phyloP scores from a whole-genome alignment of 1,139 yeast species.

The Saccharomycopsis phalli region DNA sequence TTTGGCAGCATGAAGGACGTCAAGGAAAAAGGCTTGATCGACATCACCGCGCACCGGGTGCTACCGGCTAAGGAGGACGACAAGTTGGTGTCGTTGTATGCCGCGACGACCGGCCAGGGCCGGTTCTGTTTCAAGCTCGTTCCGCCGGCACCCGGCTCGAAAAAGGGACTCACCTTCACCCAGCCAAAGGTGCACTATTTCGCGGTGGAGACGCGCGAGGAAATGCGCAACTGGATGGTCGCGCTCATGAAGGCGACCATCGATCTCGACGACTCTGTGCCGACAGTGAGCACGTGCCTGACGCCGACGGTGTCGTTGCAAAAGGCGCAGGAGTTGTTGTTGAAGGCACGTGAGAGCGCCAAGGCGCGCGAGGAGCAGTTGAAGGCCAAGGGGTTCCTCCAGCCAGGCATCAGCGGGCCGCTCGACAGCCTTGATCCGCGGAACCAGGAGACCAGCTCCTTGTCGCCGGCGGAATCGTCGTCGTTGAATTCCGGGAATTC shows the following conservation, averaged over 20 bases:
- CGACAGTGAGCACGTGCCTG: slow-evolving; percentile 88
- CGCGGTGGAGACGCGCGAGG: slow-evolving; percentile 87
- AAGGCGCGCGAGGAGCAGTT: slow-evolving; percentile 50
- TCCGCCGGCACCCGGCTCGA: slow-evolving; percentile 97
- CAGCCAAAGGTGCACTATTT: slow-evolving; percentile 94
- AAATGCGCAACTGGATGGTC: slow-evolving; percentile 92
- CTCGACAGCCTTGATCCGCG: neutral
- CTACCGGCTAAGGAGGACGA: slow-evolving; percentile 69
- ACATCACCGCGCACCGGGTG: slow-evolving; percentile 90
- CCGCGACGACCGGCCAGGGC: slow-evolving; percentile 90
- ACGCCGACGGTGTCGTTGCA: slow-evolving; percentile 87
- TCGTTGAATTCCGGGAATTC: slow-evolving; percentile 5
- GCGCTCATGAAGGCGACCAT: slow-evolving; percentile 94
- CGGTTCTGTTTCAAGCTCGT: slow-evolving; percentile 83
- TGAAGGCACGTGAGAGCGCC: slow-evolving; percentile 72
- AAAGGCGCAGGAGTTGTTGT: slow-evolving; percentile 78
- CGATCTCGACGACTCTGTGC: slow-evolving; percentile 87
- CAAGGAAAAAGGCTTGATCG: slow-evolving; percentile 86
- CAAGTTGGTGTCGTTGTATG: slow-evolving; percentile 73
- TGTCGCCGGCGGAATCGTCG: slow-evolving; percentile 10
- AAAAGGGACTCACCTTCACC: slow-evolving; percentile 90
- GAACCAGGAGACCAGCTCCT: slow-evolving; percentile 2
- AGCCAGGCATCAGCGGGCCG: slow-evolving; percentile 12
- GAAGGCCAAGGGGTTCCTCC: slow-evolving; percentile 32
- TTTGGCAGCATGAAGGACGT: slow-evolving; percentile 73